phyloP scores from a whole-genome alignment of 1,284 basidiomycete species.

The Hypsizygus ulmarius region DNA sequence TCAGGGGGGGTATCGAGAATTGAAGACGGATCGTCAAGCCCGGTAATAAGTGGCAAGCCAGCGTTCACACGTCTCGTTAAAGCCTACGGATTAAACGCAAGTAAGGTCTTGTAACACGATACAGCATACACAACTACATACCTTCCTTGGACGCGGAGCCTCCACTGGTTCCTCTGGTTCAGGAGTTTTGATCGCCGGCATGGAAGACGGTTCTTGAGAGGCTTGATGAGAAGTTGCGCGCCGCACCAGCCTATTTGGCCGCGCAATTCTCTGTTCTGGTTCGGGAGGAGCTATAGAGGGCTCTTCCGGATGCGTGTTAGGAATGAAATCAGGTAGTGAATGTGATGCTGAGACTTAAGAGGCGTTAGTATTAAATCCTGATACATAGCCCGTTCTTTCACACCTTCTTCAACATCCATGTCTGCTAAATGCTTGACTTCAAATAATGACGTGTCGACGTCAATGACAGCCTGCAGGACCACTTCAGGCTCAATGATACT shows the following conservation, averaged over 20 bases:
- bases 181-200: constrained; percentile 7
- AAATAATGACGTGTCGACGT: constrained; percentile 34
- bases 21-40: constrained; percentile 34
- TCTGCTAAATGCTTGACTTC: constrained; percentile 16
- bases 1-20: constrained; percentile 20
- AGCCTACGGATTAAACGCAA: constrained; percentile 16
- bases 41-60: constrained; percentile 30
- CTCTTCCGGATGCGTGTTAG: constrained; percentile 43
- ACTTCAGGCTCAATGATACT: constrained; percentile 33
- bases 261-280: constrained; percentile 14
- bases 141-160: constrained; percentile 25
- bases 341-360: constrained; percentile 15
- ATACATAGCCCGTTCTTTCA: background rate
- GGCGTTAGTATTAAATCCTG: background rate
- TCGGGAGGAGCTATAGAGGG: constrained; percentile 30
- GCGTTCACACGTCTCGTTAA: constrained; percentile 34
- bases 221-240: constrained; percentile 35
- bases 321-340: constrained; percentile 41
- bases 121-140: constrained; percentile 9
- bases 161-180: constrained; percentile 15
- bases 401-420: constrained; percentile 18
- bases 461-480: constrained; percentile 44
- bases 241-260: constrained; percentile 29
- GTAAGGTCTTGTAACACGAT: background rate
- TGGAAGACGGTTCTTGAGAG: constrained; percentile 29